These are phyloP conservation scores for Pythium aquatile DNA, from an alignment of 352 stramenopile species.

Conservation along the genomic window DNA sequence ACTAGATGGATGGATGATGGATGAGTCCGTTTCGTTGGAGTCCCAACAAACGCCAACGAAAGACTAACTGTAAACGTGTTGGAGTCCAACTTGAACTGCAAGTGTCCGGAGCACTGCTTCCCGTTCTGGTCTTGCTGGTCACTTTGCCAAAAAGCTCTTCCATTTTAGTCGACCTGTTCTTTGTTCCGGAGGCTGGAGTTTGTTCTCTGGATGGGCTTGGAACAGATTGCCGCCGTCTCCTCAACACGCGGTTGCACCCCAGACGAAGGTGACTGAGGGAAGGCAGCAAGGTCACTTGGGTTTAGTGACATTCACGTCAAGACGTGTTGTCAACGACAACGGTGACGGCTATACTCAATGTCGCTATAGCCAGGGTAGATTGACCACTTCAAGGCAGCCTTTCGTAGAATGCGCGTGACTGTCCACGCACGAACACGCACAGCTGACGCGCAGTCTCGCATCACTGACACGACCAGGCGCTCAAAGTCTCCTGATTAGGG, in stretches of 20 bases:
- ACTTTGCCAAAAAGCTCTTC: background rate
- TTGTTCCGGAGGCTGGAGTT: background rate
- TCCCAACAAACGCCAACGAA: background rate
- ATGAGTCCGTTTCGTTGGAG: too few species aligned
- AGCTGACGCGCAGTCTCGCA: background rate
- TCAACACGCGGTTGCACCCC: background rate
- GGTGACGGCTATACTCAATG: background rate
- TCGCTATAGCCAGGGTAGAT: background rate
- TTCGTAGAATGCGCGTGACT: background rate
- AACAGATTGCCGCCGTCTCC: background rate
- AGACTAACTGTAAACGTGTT: background rate
- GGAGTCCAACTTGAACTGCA: background rate
- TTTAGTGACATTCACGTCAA: conserved; percentile 2
- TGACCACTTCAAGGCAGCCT: background rate
- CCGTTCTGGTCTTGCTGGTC: background rate
- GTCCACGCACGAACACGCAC: background rate
- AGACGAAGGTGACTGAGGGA: background rate
- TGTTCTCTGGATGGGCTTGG: background rate
- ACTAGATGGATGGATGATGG: background rate
- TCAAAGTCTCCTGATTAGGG: background rate
- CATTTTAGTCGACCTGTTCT: background rate
- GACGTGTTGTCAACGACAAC: too few species aligned
- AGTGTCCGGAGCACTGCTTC: background rate
- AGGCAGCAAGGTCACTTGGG: background rate
- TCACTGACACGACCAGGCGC: background rate